These are phyloP conservation scores for Dictyostelium purpureum DNA, from an alignment of 78 protist species.

Conservation along the genomic window DNA sequence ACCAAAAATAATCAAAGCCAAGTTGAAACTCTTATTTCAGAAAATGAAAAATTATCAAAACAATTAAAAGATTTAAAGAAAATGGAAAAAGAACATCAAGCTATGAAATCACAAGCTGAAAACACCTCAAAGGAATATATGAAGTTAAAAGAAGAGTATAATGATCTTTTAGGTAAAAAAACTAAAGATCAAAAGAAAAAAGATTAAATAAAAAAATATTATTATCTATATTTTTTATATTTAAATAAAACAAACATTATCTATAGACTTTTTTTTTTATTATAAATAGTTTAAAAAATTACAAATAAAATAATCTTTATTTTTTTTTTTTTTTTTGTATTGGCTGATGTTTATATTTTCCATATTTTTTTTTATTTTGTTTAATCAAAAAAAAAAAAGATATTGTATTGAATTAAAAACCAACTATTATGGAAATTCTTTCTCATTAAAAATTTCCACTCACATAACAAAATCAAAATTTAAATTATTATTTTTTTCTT, in stretches of 20 bases:
- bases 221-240: neutral
- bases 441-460: too few species aligned
- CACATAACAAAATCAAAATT: too few species aligned
- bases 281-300: too few species aligned
- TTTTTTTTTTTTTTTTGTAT: too few species aligned
- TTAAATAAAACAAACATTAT: neutral
- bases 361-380: too few species aligned
- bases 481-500: too few species aligned
- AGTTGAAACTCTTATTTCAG: neutral
- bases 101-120: conserved; percentile 75
- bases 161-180: conserved; percentile 13
- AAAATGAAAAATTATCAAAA: neutral
- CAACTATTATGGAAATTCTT: too few species aligned
- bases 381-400: too few species aligned
- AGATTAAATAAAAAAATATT: conserved; percentile 32
- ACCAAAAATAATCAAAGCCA: conserved; percentile 15
- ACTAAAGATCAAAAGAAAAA: conserved; percentile 41
- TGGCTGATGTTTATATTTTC: too few species aligned
- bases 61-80: conserved; percentile 11
- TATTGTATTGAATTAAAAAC: too few species aligned
- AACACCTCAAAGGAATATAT: conserved; percentile 18
- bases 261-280: too few species aligned
- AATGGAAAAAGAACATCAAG: conserved; percentile 55
- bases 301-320: too few species aligned
- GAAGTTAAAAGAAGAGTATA: conserved; percentile 30